A percentile compares a stretch with the other conserved stretches of the same genome.
These are phyloP conservation scores for Kluyveromyces sp. DNA, from an alignment of 1,139 yeast species.

Conservation along the genomic window DNA sequence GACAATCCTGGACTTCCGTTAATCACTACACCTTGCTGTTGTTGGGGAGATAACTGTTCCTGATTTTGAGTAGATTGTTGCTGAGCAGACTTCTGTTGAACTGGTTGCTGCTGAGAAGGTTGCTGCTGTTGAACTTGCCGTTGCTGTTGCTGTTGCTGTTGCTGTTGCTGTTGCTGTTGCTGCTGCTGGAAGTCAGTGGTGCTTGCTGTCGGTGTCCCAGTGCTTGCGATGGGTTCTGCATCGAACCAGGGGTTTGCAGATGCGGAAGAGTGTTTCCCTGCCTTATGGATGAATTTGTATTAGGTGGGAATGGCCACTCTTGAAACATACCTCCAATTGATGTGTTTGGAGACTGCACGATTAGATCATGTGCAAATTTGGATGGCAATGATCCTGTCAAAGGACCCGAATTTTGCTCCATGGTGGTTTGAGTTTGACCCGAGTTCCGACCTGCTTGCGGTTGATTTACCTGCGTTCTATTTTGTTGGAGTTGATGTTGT, in stretches of 20 bases:
- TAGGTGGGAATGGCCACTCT: constrained; percentile 23
- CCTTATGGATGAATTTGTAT: constrained; percentile 2
- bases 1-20: constrained; percentile 27
- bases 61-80: background rate
- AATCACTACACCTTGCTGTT: constrained; percentile 8
- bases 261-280: constrained; percentile 1
- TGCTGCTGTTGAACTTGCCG: background rate
- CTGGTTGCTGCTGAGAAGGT: constrained; percentile 7
- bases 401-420: constrained; percentile 13
- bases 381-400: constrained; percentile 26
- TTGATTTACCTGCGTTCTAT: constrained; percentile 8
- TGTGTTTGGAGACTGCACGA: constrained; percentile 27
- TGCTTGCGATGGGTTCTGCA: background rate
- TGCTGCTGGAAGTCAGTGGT: background rate
- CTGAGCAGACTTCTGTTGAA: background rate
- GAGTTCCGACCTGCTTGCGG: constrained; percentile 6
- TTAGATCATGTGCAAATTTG: constrained; percentile 26
- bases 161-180: background rate
- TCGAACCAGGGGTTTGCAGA: background rate
- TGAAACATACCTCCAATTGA: constrained; percentile 26
- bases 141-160: background rate
- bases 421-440: constrained; percentile 2
- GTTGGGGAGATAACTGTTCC: constrained; percentile 1
- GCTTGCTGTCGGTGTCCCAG: background rate
- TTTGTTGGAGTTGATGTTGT: constrained; percentile 12